Conservation (phyloP, 805 yeast genomes). For the Soucietia sequanensis region DNA sequence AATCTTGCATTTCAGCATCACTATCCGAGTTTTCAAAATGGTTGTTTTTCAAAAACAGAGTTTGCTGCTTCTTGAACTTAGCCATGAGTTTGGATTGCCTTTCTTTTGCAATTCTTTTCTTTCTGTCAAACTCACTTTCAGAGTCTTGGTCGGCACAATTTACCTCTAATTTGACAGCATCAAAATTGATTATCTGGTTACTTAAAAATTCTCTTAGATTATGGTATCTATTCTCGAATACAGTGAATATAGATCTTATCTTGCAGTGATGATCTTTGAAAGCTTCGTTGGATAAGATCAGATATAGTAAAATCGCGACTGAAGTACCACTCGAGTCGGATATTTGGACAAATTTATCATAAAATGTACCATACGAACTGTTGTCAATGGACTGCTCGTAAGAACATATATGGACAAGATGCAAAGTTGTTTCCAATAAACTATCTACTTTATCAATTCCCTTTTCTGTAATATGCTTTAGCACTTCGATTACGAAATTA, state of each 20-base stretch:
- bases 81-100: slow-evolving; percentile 72
- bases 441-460: slow-evolving; percentile 50
- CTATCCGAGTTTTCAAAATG: slow-evolving; percentile 27
- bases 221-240: slow-evolving; percentile 23
- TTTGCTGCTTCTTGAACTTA: slow-evolving; percentile 77
- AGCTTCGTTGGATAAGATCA: slow-evolving; percentile 38
- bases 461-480: slow-evolving; percentile 36
- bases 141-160: slow-evolving; percentile 9
- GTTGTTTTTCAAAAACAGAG: slow-evolving; percentile 63
- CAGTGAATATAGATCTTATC: slow-evolving; percentile 52
- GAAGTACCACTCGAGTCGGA: slow-evolving; percentile 32
- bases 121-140: slow-evolving; percentile 49
- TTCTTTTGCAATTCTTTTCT: slow-evolving; percentile 66
- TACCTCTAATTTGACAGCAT: slow-evolving; percentile 18
- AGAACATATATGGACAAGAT: slow-evolving; percentile 62
- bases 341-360: slow-evolving; percentile 25
- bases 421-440: slow-evolving; percentile 57
- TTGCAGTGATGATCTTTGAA: slow-evolving; percentile 50
- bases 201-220: slow-evolving; percentile 17
- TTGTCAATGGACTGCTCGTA: slow-evolving; percentile 29
- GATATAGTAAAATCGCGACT: slow-evolving; percentile 36
- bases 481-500: slow-evolving; percentile 49
- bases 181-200: slow-evolving; percentile 21
- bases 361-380: slow-evolving; percentile 29
- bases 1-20: slow-evolving; percentile 45